Evolutionary conservation across 139 green algal genomes (phyloP), one percentile per base, ranked within the genome.

Genomic region (Pseudopediastrum boryanum): DNA sequence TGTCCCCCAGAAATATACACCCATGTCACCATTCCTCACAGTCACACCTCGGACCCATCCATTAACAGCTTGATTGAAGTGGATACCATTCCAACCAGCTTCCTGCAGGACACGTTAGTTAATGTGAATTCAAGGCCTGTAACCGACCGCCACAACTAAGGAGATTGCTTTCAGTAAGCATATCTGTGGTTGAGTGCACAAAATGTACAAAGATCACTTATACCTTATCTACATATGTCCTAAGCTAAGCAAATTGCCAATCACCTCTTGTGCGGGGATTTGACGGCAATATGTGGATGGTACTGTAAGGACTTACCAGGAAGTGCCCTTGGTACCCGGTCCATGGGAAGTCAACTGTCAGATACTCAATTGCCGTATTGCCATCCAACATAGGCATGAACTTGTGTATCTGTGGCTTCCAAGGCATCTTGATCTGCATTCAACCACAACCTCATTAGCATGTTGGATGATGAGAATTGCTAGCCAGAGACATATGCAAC

Each of bases 361-460:
- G 62, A 54, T 61, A 56, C 54, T 78, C 71, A 69, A 78, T 56
- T 52, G 54, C 71, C 2, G 48, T 43, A 25, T 21, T 42, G 38
- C 44, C 71, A 38, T 78, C 62, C 36, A 78, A 27, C 71, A 78
- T 69, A 54, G 71, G 71, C 71, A 78, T 70, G 71, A 78, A 78
- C 71, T 50, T 78, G 71, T 78, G 71, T n/a, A 78, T 56, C 71
- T 78, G 54, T 2, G 71, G 71, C 1, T 38, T 35, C 71, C 71
- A 78, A 16, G 31, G 23, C 3, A 25, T 13, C 25, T 78, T 54
- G 13, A 78, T 42, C 70, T 77, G 70, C 48, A 77, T 35, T n/a
- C n/a, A n/a, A n/a, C n/a, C n/a, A n/a, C n/a, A n/a, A n/a, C n/a
- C n/a, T n/a, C n/a, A n/a, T n/a, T n/a, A n/a, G n/a, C n/a, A n/a